phyloP scores from a whole-genome alignment of 1,139 yeast genomes.

The Pichia sp. region DNA sequence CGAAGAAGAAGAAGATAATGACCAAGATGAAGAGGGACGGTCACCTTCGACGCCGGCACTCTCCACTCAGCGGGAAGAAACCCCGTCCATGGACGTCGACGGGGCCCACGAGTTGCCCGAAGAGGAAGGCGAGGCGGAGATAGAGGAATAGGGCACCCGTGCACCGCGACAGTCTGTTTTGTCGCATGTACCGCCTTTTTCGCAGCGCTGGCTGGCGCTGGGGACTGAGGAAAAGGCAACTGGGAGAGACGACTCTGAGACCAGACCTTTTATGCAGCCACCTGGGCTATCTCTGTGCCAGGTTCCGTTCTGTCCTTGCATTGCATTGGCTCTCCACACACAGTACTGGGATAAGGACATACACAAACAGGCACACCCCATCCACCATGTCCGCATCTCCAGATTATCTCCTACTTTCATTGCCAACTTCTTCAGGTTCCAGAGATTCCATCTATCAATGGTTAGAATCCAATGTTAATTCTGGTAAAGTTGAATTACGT shows the following conservation, averaged over 20 bases:
- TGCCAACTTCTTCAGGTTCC: conserved; percentile 49
- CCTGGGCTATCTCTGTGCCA: neutral
- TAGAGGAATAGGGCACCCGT: conserved; percentile 3
- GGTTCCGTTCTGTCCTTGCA: too few relatives aligned
- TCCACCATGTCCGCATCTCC: conserved; percentile 24
- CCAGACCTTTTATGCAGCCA: conserved; percentile 5
- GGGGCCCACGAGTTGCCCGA: neutral
- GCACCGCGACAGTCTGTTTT: conserved; percentile 4
- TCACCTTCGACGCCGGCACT: too few relatives aligned
- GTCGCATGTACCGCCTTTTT: too few relatives aligned
- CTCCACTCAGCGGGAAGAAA: too few relatives aligned
- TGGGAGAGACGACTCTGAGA: too few relatives aligned
- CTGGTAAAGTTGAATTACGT: conserved; percentile 41
- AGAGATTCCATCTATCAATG: conserved; percentile 33
- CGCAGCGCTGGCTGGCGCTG: too few relatives aligned
- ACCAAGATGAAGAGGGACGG: too few relatives aligned
- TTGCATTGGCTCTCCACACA: too few relatives aligned
- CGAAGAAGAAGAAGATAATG: conserved; percentile 17
- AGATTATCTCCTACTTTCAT: conserved; percentile 49
- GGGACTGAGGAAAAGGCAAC: too few relatives aligned
- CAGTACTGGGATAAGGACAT: too few relatives aligned
- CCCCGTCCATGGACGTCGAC: too few relatives aligned
- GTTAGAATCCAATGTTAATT: conserved; percentile 44
- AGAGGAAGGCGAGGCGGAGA: neutral
- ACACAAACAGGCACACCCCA: too few relatives aligned